A percentile compares a stretch with the other conserved stretches of the same genome.
Conservation (phyloP, 2,329 filamentous ascomycete species). For the Fusarium sp. region DNA sequence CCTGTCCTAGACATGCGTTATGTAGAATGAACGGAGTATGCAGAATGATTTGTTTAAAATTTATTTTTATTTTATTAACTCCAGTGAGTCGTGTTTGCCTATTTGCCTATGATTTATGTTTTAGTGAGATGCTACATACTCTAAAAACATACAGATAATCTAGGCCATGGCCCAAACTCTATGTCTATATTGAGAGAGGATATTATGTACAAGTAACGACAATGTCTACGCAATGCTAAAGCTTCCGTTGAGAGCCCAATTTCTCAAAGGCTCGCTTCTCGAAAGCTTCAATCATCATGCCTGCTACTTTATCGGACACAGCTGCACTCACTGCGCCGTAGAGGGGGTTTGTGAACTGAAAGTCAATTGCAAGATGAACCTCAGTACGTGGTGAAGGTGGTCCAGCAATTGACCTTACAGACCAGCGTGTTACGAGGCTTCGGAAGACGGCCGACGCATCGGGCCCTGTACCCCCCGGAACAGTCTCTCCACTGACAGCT, state of each 20-base stretch:
- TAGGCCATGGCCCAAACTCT: neutral
- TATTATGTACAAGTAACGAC: neutral
- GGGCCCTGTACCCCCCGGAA: conserved; percentile 59
- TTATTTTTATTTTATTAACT: conserved; percentile 6
- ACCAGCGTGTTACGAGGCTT: conserved; percentile 78
- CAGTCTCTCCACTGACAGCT: conserved; percentile 73
- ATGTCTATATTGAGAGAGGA: neutral
- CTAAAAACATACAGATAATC: neutral
- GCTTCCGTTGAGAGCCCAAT: conserved; percentile 39
- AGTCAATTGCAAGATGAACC: conserved; percentile 81
- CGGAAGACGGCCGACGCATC: conserved; percentile 69
- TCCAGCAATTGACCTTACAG: conserved; percentile 61
- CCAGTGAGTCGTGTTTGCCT: conserved; percentile 1
- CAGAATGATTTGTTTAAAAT: conserved; percentile 35
- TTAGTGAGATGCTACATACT: neutral
- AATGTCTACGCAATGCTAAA: conserved; percentile 15
- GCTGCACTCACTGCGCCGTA: conserved; percentile 85
- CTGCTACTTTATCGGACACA: conserved; percentile 85
- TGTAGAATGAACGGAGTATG: conserved; percentile 46
- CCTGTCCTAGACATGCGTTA: conserved; percentile 42
- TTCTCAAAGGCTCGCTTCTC: conserved; percentile 78
- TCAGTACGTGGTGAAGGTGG: conserved; percentile 64
- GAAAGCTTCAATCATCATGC: conserved; percentile 93
- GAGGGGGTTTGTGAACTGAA: conserved; percentile 88
- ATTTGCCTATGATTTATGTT: neutral